Conservation (phyloP, 2,329 filamentous ascomycete genomes). For the Fusarium nisikadoi region DNA sequence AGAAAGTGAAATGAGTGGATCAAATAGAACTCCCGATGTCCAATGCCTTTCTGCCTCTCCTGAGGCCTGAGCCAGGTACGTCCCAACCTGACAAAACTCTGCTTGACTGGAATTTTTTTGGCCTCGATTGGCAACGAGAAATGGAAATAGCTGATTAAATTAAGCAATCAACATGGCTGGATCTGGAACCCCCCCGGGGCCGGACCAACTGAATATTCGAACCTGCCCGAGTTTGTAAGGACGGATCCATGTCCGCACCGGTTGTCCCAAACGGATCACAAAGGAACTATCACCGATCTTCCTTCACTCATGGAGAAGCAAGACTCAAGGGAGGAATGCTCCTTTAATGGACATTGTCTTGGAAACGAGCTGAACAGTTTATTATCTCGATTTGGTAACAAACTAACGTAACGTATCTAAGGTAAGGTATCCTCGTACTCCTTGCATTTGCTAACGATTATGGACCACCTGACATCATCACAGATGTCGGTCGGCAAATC, state of each 20-base stretch:
- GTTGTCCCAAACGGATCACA: conserved; percentile 3
- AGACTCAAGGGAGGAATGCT: conserved; percentile 2
- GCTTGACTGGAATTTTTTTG: conserved; percentile 31
- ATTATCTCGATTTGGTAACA: not conserved
- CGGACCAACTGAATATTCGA: conserved; percentile 12
- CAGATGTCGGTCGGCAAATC: conserved; percentile 14
- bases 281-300: conserved; percentile 1
- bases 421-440: conserved; percentile 3
- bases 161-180: not conserved
- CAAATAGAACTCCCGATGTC: not conserved
- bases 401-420: not conserved
- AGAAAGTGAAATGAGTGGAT: not conserved
- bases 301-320: not conserved
- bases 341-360: not conserved
- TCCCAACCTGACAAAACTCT: not conserved
- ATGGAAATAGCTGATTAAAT: too few relatives aligned
- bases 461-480: conserved; percentile 12
- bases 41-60: not conserved
- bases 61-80: conserved; percentile 24
- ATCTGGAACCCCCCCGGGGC: conserved; percentile 8
- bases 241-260: not conserved
- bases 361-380: not conserved
- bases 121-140: not conserved
- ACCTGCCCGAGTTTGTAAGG: not conserved
- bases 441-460: not conserved